phyloP scores from a whole-genome alignment of 768 basidiomycete genomes.

The Pisolithus sp. region DNA sequence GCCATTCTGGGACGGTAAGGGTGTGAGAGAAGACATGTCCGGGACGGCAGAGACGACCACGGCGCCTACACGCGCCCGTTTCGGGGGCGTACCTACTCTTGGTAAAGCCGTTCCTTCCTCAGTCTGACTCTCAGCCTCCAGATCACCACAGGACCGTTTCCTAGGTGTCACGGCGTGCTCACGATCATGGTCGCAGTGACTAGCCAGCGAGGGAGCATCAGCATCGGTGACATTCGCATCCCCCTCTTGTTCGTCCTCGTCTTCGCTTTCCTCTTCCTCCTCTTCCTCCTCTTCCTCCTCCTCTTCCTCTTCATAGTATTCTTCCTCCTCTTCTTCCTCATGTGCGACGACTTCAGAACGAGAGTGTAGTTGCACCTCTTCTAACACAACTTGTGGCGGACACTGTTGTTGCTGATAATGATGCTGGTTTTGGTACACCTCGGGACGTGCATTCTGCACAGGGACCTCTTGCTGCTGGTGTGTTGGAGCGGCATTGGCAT shows the following conservation, averaged over 20 bases:
- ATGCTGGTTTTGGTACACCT: too few species aligned
- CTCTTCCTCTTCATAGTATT: conserved; percentile 23
- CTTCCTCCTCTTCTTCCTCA: conserved; percentile 24
- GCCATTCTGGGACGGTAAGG: not conserved
- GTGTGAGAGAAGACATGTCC: not conserved
- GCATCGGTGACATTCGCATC: conserved; percentile 5
- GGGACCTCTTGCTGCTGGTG: conserved; percentile 8
- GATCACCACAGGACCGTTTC: conserved; percentile 34
- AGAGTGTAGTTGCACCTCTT: conserved; percentile 15
- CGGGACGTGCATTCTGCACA: not conserved
- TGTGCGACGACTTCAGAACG: too few species aligned
- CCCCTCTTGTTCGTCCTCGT: conserved; percentile 13
- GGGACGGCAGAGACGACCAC: not conserved
- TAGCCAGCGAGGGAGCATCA: conserved; percentile 3
- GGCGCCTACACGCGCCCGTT: conserved; percentile 28
- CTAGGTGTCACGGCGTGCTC: conserved; percentile 17
- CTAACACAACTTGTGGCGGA: conserved; percentile 18
- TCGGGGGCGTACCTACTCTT: conserved; percentile 34
- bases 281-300: conserved; percentile 27
- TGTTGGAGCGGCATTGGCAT: conserved; percentile 7
- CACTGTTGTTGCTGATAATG: conserved; percentile 8
- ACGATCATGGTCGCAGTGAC: conserved; percentile 4
- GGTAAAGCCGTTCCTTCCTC: not conserved
- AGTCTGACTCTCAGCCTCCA: conserved; percentile 23
- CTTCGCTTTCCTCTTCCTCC: conserved; percentile 22